These are phyloP conservation scores for Hygrocybe punicea DNA, from an alignment of 768 basidiomycete species.

Conservation along the genomic window DNA sequence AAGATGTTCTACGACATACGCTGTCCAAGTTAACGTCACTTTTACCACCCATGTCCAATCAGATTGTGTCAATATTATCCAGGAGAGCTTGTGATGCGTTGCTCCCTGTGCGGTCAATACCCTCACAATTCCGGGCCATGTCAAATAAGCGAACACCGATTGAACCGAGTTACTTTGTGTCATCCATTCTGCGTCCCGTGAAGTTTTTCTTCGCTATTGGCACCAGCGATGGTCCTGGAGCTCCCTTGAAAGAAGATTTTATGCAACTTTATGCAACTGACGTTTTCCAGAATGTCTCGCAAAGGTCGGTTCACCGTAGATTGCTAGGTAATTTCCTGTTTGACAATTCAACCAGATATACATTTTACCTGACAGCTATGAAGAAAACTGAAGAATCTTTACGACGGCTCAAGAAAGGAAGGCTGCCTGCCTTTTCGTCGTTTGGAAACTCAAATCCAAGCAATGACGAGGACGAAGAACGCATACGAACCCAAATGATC, in stretches of 20 bases:
- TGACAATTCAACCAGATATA: conserved; percentile 52
- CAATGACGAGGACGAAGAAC: conserved; percentile 84
- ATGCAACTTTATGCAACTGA: conserved; percentile 51
- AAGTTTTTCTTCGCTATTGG: conserved; percentile 68
- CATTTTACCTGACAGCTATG: conserved; percentile 74
- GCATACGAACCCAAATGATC: conserved; percentile 78
- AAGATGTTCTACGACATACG: conserved; percentile 56
- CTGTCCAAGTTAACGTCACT: conserved; percentile 48
- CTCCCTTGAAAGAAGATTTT: conserved; percentile 52
- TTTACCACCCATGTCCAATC: conserved; percentile 56
- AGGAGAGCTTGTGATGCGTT: conserved; percentile 84
- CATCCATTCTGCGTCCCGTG: conserved; percentile 75
- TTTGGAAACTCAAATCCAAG: conserved; percentile 56
- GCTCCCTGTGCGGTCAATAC: conserved; percentile 80
- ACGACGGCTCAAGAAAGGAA: conserved; percentile 81
- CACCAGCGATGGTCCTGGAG: conserved; percentile 56
- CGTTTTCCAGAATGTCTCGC: conserved; percentile 69
- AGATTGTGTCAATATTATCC: conserved; percentile 68
- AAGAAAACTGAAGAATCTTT: conserved; percentile 92
- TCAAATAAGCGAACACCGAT: conserved; percentile 65
- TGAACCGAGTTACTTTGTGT: conserved; percentile 85
- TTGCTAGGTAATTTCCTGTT: neutral
- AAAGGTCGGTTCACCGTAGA: conserved; percentile 43
- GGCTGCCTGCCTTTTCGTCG: conserved; percentile 72
- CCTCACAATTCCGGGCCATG: conserved; percentile 86